Percentiles rank a stretch among this genome's conserved stretches.
phyloP scores from a whole-genome alignment of 2,329 filamentous ascomycete species.

The Nemania sp. region DNA sequence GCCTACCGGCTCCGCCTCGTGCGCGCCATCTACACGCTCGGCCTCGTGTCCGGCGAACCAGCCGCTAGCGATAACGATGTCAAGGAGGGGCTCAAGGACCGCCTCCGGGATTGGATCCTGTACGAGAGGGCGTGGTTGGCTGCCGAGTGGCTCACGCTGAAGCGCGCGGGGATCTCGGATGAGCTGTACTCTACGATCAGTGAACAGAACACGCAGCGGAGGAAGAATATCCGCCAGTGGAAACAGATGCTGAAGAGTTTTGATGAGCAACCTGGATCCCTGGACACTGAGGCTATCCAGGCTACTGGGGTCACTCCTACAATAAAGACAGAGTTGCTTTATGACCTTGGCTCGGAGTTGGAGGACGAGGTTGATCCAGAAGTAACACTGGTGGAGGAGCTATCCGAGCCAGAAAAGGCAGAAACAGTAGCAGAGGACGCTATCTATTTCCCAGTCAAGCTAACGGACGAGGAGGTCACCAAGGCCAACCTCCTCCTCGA shows the following conservation, averaged over 20 bases:
- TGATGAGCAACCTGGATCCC: background rate
- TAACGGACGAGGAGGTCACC: constrained; percentile 3
- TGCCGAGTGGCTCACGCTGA: constrained; percentile 6
- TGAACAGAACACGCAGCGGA: background rate
- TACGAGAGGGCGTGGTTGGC: constrained; percentile 31
- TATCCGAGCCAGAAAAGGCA: background rate
- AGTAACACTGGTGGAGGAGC: background rate
- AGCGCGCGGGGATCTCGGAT: background rate
- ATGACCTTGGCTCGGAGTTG: background rate
- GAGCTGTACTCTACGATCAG: background rate
- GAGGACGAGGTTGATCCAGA: background rate
- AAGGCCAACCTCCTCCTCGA: background rate
- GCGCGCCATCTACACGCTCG: constrained; percentile 23
- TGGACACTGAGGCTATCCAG: background rate
- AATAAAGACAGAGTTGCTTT: too few species aligned
- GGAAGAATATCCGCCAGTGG: constrained; percentile 17
- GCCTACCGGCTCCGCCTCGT: constrained; percentile 22
- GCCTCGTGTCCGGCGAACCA: constrained; percentile 14
- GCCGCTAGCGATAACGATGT: background rate
- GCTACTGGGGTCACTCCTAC: background rate
- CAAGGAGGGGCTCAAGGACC: constrained; percentile 7
- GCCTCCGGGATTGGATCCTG: constrained; percentile 28
- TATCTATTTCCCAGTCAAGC: too few species aligned
- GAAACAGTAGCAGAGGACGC: too few species aligned
- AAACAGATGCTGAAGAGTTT: background rate